These are phyloP conservation scores for Phoenix roebelenii DNA, from an alignment of 176 grass and related monocot species.

Conservation along the genomic window DNA sequence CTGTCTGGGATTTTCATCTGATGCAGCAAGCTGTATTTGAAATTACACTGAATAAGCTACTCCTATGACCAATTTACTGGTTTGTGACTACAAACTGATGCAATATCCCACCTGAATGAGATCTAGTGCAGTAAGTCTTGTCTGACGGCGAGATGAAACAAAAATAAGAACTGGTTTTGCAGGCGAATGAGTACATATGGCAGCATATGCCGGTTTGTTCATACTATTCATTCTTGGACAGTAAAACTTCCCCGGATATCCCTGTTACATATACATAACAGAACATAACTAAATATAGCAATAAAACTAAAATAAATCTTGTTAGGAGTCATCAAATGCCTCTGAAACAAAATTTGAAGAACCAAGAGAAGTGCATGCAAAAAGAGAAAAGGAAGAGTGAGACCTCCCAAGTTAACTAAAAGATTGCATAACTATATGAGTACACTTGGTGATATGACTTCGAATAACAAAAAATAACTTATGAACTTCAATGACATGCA, in stretches of 20 bases:
- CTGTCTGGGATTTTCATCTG: constrained; percentile 93
- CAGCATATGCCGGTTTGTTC: constrained; percentile 98
- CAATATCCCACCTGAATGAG: constrained; percentile 71
- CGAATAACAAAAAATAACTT: too few species aligned
- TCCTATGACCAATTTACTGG: background rate
- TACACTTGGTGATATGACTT: too few species aligned
- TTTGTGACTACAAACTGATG: constrained; percentile 20
- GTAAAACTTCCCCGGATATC: constrained; percentile 97
- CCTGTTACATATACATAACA: constrained; percentile 32
- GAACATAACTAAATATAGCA: too few species aligned
- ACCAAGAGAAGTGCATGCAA: too few species aligned
- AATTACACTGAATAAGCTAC: constrained; percentile 22
- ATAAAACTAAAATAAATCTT: too few species aligned
- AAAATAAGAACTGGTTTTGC: constrained; percentile 96
- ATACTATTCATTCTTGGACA: constrained; percentile 99
- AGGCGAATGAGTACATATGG: constrained; percentile 96
- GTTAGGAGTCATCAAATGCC: too few species aligned
- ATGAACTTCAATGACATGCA: too few species aligned
- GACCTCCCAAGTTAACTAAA: too few species aligned
- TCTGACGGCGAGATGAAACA: constrained; percentile 94
- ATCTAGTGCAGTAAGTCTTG: constrained; percentile 97
- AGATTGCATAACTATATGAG: too few species aligned
- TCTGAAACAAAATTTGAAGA: too few species aligned
- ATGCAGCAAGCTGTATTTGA: constrained; percentile 63
- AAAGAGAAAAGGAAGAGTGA: too few species aligned